A percentile compares a stretch with the other conserved stretches of the same genome.
These are phyloP conservation scores for Geotrichum phurueaensis DNA, from an alignment of 1,139 yeast genomes.

Conservation along the genomic window DNA sequence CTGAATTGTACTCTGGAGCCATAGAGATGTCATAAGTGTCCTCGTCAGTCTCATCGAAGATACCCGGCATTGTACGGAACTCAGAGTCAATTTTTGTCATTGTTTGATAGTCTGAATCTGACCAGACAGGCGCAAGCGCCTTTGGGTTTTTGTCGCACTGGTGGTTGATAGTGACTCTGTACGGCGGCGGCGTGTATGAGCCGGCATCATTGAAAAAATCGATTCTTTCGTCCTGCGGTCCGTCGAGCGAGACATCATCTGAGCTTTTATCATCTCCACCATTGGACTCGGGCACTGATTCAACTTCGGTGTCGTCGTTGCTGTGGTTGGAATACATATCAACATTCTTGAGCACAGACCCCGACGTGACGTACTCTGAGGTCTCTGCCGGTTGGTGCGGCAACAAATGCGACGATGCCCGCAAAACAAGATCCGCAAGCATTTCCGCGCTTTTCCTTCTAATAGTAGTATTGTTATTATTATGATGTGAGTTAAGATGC, in stretches of 20 bases:
- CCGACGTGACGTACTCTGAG: neutral
- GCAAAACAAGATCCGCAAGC: neutral
- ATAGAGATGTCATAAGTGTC: constrained; percentile 90
- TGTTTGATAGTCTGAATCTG: constrained; percentile 26
- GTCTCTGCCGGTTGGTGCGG: neutral
- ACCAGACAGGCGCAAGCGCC: constrained; percentile 34
- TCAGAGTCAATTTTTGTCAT: constrained; percentile 26
- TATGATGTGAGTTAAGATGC: neutral
- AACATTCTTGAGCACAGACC: neutral
- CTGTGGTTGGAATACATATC: neutral
- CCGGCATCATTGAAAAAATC: neutral
- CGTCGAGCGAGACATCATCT: neutral
- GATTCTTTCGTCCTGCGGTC: neutral
- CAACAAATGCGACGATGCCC: neutral
- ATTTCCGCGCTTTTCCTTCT: neutral
- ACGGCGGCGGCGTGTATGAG: neutral
- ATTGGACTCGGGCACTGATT: constrained; percentile 3
- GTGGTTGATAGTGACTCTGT: constrained; percentile 6
- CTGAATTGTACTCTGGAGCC: constrained; percentile 90
- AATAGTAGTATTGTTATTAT: neutral
- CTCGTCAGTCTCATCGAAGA: constrained; percentile 74
- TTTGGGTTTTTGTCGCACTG: constrained; percentile 28
- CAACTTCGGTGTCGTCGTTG: constrained; percentile 15
- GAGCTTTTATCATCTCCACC: constrained; percentile 6
- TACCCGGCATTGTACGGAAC: constrained; percentile 38